phyloP scores from a whole-genome alignment of 805 yeast species.

The Candida anglica region DNA sequence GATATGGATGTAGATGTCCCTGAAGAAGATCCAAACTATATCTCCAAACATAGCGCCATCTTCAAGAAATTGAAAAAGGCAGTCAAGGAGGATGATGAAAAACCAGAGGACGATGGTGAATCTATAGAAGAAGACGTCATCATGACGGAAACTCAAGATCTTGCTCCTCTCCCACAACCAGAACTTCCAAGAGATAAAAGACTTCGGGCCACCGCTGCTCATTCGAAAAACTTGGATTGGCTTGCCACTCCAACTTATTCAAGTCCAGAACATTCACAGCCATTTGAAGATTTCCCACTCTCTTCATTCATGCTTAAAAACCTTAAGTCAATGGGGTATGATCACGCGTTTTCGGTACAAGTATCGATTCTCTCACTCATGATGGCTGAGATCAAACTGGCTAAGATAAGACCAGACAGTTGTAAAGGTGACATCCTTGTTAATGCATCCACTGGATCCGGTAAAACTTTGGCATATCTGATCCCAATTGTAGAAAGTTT shows the following conservation, averaged over 20 bases:
- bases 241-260: slow-evolving; percentile 59
- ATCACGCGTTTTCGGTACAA: slow-evolving; percentile 74
- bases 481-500: slow-evolving; percentile 78
- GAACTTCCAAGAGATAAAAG: slow-evolving; percentile 52
- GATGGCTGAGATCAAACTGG: slow-evolving; percentile 13
- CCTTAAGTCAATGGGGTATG: slow-evolving; percentile 42
- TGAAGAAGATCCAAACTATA: slow-evolving; percentile 11
- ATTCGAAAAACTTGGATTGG: slow-evolving; percentile 53
- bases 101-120: neutral
- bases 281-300: slow-evolving; percentile 49
- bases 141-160: slow-evolving; percentile 17
- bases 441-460: slow-evolving; percentile 94
- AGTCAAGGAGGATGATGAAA: slow-evolving; percentile 9
- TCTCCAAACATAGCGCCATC: slow-evolving; percentile 18
- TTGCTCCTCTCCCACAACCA: slow-evolving; percentile 87
- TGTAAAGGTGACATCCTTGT: slow-evolving; percentile 75
- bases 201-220: slow-evolving; percentile 23
- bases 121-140: slow-evolving; percentile 21
- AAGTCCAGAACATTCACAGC: slow-evolving; percentile 39
- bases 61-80: slow-evolving; percentile 16
- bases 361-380: slow-evolving; percentile 56
- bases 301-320: slow-evolving; percentile 42
- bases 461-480: slow-evolving; percentile 87
- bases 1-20: slow-evolving; percentile 10
- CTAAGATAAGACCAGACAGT: slow-evolving; percentile 32